Evolutionary conservation across 106 monocot genomes (phyloP).

Genomic region (Vanilla planifolia): DNA sequence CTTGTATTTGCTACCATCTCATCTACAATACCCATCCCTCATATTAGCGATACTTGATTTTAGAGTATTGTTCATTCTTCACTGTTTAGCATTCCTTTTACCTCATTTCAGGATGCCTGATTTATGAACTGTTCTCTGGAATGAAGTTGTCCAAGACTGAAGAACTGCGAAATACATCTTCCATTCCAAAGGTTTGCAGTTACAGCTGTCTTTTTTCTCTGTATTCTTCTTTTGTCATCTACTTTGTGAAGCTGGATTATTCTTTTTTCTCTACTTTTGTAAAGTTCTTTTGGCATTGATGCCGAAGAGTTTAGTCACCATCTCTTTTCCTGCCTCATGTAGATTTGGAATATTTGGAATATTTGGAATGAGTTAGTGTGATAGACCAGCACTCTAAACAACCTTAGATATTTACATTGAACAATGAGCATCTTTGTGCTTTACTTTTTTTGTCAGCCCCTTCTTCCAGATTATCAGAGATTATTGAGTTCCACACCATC

Average conservation of each 20-base stretch:
- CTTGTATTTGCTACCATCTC: too few relatives aligned
- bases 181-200: slow-evolving; percentile 80
- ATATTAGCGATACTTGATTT: background rate
- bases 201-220: background rate
- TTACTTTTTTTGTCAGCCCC: slow-evolving; percentile 45
- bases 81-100: too few relatives aligned
- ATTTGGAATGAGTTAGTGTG: background rate
- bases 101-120: slow-evolving; percentile 67
- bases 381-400: too few relatives aligned
- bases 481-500: slow-evolving; percentile 87
- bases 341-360: too few relatives aligned
- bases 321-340: too few relatives aligned
- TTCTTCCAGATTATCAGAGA: slow-evolving; percentile 98
- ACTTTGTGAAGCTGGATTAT: background rate
- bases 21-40: too few relatives aligned
- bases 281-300: background rate
- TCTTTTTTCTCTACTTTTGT: background rate
- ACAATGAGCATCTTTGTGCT: background rate
- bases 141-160: slow-evolving; percentile 75
- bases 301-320: background rate
- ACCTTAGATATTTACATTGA: background rate
- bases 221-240: background rate
- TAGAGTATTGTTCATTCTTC: too few relatives aligned
- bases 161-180: slow-evolving; percentile 74
- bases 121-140: slow-evolving; percentile 91